A percentile compares a stretch with the other conserved stretches of the same genome.
These are phyloP conservation scores for Aplosporella prunicola DNA, from an alignment of 2,329 filamentous ascomycete genomes.

Conservation along the genomic window DNA sequence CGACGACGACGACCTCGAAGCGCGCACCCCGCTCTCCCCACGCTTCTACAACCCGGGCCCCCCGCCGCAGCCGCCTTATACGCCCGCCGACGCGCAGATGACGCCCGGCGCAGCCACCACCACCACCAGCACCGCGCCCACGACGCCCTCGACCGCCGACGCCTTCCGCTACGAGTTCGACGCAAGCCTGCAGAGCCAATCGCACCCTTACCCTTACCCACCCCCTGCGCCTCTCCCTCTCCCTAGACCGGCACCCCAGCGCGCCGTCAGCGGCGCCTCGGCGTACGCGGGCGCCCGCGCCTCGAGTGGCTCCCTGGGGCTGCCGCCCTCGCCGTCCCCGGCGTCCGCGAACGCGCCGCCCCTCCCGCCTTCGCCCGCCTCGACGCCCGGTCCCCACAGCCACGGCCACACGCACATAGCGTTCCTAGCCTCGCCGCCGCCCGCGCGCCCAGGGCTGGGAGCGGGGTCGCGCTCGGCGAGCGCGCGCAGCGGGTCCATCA, in stretches of 20 bases:
- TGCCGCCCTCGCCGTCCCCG: constrained; percentile 1
- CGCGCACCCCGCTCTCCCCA: constrained; percentile 46
- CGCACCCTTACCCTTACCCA: too few species aligned
- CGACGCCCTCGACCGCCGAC: constrained; percentile 21
- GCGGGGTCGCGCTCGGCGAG: too few species aligned
- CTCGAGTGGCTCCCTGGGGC: constrained; percentile 5
- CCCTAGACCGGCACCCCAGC: constrained; percentile 26
- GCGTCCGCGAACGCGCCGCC: constrained; percentile 4
- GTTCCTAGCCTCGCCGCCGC: constrained; percentile 1
- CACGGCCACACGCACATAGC: constrained; percentile 3
- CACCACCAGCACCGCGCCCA: constrained; percentile 19
- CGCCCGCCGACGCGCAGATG: constrained; percentile 29
- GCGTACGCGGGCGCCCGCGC: too few species aligned
- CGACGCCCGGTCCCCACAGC: too few species aligned
- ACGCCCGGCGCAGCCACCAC: constrained; percentile 16
- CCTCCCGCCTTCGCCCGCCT: constrained; percentile 3
- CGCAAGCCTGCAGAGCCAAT: too few species aligned
- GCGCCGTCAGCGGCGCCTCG: constrained; percentile 13
- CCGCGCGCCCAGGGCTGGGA: too few species aligned
- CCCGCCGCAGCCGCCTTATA: constrained; percentile 40
- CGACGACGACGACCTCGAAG: constrained; percentile 41
- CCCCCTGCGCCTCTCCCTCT: too few species aligned
- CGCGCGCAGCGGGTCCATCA: constrained; percentile 8
- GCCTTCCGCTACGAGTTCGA: constrained; percentile 23
- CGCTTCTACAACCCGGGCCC: constrained; percentile 47